These are phyloP conservation scores for Plasmodium gallinaceum DNA, from an alignment of 169 alveolate species.

Conservation along the genomic window DNA sequence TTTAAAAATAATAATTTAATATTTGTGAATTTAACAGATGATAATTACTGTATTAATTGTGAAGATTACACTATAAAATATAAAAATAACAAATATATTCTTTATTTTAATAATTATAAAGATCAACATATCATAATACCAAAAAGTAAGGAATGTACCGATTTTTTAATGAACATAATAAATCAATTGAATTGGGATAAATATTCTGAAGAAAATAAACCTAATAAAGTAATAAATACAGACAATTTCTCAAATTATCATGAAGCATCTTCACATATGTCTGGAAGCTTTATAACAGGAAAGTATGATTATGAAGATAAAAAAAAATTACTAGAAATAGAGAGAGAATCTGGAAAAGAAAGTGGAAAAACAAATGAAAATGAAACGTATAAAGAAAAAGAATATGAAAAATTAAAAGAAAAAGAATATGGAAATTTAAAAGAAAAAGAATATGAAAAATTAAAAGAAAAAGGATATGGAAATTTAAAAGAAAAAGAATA, in stretches of 20 bases:
- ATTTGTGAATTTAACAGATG: constrained; percentile 24
- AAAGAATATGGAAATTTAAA: not conserved
- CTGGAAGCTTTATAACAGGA: not conserved
- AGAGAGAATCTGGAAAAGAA: not conserved
- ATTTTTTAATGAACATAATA: constrained; percentile 20
- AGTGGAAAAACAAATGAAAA: constrained; percentile 5
- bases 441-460: not conserved
- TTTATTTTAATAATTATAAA: constrained; percentile 38
- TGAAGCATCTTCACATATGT: constrained; percentile 14
- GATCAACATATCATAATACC: constrained; percentile 74
- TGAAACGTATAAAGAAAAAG: not conserved
- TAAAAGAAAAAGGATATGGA: not conserved
- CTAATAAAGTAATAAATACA: not conserved
- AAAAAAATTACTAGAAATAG: constrained; percentile 4
- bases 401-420: constrained; percentile 6
- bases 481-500: not conserved
- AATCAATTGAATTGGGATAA: constrained; percentile 58
- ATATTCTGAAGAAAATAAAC: not conserved
- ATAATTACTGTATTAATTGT: constrained; percentile 31
- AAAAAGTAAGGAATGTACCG: constrained; percentile 35
- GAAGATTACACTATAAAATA: constrained; percentile 34
- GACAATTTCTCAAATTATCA: not conserved
- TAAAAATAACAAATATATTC: constrained; percentile 55
- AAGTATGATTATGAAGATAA: constrained; percentile 3
- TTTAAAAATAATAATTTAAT: constrained; percentile 17